phyloP scores from a whole-genome alignment of 2,329 filamentous ascomycete species.

The Aurifilum marmelostoma region DNA sequence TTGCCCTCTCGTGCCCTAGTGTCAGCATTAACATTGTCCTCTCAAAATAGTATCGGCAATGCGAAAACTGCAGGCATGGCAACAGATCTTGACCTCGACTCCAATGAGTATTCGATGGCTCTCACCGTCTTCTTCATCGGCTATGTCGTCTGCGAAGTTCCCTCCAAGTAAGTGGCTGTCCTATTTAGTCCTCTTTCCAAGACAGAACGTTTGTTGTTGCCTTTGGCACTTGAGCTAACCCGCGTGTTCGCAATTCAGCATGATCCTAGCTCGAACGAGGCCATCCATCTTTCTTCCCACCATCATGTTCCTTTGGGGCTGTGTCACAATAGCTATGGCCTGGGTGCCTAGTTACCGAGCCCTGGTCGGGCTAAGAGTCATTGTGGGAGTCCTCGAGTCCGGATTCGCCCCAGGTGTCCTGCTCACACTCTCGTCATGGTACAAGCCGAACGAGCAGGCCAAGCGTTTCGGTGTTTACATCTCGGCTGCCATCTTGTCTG shows the following conservation, averaged over 20 bases:
- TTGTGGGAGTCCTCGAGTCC: constrained; percentile 59
- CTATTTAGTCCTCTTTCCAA: background rate
- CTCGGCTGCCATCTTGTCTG: constrained; percentile 33
- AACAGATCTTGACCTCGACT: constrained; percentile 45
- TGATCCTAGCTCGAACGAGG: constrained; percentile 47
- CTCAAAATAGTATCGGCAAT: constrained; percentile 38
- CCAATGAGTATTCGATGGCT: constrained; percentile 47
- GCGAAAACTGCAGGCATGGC: constrained; percentile 48
- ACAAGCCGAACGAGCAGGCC: constrained; percentile 38
- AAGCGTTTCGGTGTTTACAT: constrained; percentile 22
- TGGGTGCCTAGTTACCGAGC: constrained; percentile 40
- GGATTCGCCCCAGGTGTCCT: constrained; percentile 61
- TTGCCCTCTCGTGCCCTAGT: too few relatives aligned
- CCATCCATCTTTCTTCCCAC: constrained; percentile 43
- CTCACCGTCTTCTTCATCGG: constrained; percentile 45
- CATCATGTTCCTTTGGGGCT: constrained; percentile 46
- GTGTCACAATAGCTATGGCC: constrained; percentile 44
- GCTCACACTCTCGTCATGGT: constrained; percentile 68
- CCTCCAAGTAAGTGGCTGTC: constrained; percentile 45
- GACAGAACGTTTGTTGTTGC: background rate
- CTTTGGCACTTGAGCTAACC: background rate
- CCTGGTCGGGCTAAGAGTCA: constrained; percentile 45
- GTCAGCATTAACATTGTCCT: background rate
- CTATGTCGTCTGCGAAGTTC: constrained; percentile 50
- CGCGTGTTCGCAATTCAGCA: constrained; percentile 26